Evolutionary conservation across 1,284 basidiomycete species (phyloP).

Genomic region (Amylostereum chailletii): DNA sequence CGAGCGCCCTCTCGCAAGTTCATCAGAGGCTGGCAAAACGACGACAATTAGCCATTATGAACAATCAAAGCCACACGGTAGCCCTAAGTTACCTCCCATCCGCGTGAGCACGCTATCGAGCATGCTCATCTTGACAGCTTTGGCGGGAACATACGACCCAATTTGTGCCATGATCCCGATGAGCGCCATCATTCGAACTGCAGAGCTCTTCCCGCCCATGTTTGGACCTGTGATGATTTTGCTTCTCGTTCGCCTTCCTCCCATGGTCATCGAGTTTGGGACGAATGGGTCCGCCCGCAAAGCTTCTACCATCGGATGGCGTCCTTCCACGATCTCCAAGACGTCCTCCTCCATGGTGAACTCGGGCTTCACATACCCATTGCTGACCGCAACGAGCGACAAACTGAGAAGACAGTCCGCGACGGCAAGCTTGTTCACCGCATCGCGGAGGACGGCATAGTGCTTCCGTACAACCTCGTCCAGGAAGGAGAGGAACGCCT

Average conservation of each 20-base stretch:
- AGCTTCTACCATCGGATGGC: constrained; percentile 80
- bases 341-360: constrained; percentile 51
- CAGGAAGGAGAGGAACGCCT: constrained; percentile 66
- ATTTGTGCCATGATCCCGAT: constrained; percentile 50
- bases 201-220: constrained; percentile 79
- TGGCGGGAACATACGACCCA: constrained; percentile 74
- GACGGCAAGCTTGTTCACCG: constrained; percentile 70
- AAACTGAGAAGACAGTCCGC: constrained; percentile 76
- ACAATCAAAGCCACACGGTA: background rate
- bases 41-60: background rate
- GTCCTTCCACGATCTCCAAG: constrained; percentile 62
- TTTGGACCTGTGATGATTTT: constrained; percentile 82
- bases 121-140: constrained; percentile 61
- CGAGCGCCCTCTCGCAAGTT: constrained; percentile 75
- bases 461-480: constrained; percentile 55
- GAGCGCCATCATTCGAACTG: constrained; percentile 67
- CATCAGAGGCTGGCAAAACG: constrained; percentile 63
- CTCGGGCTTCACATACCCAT: constrained; percentile 65
- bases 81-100: constrained; percentile 59
- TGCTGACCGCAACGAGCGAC: constrained; percentile 61
- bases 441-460: constrained; percentile 65
- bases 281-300: constrained; percentile 74
- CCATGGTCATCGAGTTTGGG: constrained; percentile 59
- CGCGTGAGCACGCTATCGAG: constrained; percentile 82
- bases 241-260: constrained; percentile 41